Base-by-base conservation (phyloP, 23 red algal species). In the Gracilaria domingensis region DNA sequence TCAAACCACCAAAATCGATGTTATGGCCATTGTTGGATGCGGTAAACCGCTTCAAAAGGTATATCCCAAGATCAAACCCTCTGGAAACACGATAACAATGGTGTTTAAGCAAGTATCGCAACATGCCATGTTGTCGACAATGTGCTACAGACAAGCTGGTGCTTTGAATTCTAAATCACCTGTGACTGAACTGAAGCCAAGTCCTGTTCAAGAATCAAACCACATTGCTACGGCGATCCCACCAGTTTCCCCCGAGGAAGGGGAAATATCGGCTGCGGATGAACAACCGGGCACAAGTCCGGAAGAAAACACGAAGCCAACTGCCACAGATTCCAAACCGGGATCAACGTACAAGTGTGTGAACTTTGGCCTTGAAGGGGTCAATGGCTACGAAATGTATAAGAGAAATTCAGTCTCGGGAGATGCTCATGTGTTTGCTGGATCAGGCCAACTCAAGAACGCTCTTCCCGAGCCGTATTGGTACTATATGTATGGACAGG, bases 1-100 rank as follows among this genome's bases (percentile, higher is more conserved):
- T 17, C 73, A 90, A 35, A 81, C 65, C 25, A 71, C 47, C 35
- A 80, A 12, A 18, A 67, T 90, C 37, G 87, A 90, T 70, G 58
- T 90, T 71, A 90, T 90, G 71, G n/a, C 48, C 33, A 47, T 77
- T 56, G 87, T 70, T 13, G 87, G 87, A 11, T 90, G 87, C 32
- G 87, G 87, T 11, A 69, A 51, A 80, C 65, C 74, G 20, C 49
- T 90, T 37, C 66, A 90, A 51, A 66, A 81, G 56, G 33, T 66
- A 7, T 87, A 75, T 49, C 62, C 65, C 18, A 45, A 71, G 28
- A n/a, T 90, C 54, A 26, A 21, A 3, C 21, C 74, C 37, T 56
- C 45, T 25, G 77, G 51, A 18, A 59, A 35, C 18, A 54, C 71
- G 6, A 90, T 81, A 61, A 49, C 71, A 66, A n/a, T 66, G 17